Base-by-base conservation (phyloP, 495 filamentous ascomycete species). In the Penicillium samsonianum region DNA sequence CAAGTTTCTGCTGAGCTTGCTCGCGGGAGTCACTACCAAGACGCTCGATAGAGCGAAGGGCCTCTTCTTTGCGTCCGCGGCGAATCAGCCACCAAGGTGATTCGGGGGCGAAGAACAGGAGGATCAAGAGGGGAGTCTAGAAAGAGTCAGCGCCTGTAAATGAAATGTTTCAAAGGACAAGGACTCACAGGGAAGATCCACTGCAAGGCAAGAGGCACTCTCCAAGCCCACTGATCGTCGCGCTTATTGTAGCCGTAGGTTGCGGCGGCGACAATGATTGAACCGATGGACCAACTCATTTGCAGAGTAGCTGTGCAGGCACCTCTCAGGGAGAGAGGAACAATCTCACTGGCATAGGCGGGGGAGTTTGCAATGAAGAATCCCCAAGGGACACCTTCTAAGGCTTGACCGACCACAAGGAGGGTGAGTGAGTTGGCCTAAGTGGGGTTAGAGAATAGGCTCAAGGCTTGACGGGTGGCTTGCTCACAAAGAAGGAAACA, bases 351-450 rank as follows among this genome's bases (percentile, higher is more conserved):
- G 42, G 86, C 87, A 64, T 90, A 91, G 10, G 87, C 87, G 65
- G 86, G 85, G 23, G 85, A 84, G 20, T 86, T 76, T 9, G 87
- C 88, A 67, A 88, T 87, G 70, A 89, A 89, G 57, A 91, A 81
- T 41, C 87, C 88, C 87, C 87, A 90, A 47, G 85, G 83, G 53
- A 90, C 82, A 61, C 88, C 87, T 60, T 86, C 86, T 16, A 91
- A 70, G 31, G 88, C 84, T 69, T 89, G 86, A 10, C 83, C 86
- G 19, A 85, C 79, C 23, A 85, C 77, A 12, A 90, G 73, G 8
- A 81, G 73, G 20, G 81, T 67, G n/a, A 89, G 81, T 50, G 76
- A 84, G 46, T 85, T 75, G 9, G 85, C 71, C 70, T 73, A 50
- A 58, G 4, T 22, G 9, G 11, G 31, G 12, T 48, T 40, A 47